Percentiles rank a stretch among this genome's conserved stretches.
Conservation (phyloP, 129 eudicot species). For the Gnaphalium uliginosum region DNA sequence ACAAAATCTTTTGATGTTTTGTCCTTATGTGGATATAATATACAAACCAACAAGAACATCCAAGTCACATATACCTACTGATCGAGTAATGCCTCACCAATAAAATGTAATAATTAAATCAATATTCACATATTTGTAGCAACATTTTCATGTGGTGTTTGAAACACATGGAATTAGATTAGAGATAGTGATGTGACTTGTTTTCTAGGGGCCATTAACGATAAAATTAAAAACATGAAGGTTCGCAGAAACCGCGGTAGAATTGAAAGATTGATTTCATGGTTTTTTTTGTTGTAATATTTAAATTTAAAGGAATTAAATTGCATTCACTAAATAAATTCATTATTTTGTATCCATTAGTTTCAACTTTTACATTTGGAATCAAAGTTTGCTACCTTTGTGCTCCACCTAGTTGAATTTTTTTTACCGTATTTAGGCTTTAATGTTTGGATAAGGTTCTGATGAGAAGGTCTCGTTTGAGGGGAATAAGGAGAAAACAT, state of each 20-base stretch:
- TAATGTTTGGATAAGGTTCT: too few relatives aligned
- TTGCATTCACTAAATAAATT: too few relatives aligned
- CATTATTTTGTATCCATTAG: too few relatives aligned
- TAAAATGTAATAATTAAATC: neutral
- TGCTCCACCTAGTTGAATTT: too few relatives aligned
- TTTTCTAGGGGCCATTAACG: neutral
- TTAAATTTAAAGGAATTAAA: neutral
- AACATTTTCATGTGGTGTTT: slow-evolving; percentile 6
- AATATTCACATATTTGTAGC: neutral
- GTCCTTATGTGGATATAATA: too few relatives aligned
- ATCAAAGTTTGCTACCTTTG: too few relatives aligned
- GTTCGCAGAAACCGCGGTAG: neutral
- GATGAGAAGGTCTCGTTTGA: too few relatives aligned
- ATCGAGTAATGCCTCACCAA: neutral
- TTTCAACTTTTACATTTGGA: too few relatives aligned
- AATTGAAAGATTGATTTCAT: neutral
- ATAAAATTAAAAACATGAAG: neutral
- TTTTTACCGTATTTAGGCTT: too few relatives aligned
- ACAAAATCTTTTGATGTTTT: neutral
- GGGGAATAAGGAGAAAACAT: too few relatives aligned
- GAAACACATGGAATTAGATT: neutral
- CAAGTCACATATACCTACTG: neutral
- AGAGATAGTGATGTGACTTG: neutral
- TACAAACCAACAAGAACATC: neutral
- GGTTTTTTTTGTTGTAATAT: neutral